Base-by-base conservation (phyloP, 2,329 filamentous ascomycete genomes). In the Diaporthe ampelina region DNA sequence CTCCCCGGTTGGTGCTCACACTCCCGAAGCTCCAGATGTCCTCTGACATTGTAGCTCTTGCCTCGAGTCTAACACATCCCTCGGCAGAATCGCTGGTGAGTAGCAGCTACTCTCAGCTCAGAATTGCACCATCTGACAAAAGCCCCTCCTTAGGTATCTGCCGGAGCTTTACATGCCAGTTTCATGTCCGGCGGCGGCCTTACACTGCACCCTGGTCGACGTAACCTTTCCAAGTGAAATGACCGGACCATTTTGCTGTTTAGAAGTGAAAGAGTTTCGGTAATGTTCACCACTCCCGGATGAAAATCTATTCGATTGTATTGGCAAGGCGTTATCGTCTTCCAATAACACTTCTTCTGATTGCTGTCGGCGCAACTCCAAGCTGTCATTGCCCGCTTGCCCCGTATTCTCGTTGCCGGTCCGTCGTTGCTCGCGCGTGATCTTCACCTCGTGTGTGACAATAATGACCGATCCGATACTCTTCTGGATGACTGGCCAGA, bases 381-480 rank as follows among this genome's bases (percentile, higher is more conserved):
- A 5, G 9, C 24, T 35, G n/a, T 54, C 45, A 26, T 37, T 52
- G 63, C 32, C 29, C 19, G 24, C 4, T 29, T 63, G 37, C 17
- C 45, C 45, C 8, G 13, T 26, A 43, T 24, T 52, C 13, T 48
- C 63, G 19, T 52, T n/a, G 45, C 21, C 29, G 29, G 45, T n/a
- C 45, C 43, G 45, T 40, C 45, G 63, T 26, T n/a, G 54, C 32
- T 74, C 67, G 26, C 54, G 73, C 37, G 73, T 74, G 24, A 74
- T 61, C 43, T 71, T 70, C 56, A 74, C 54, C 67, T 74, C 73
- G 15, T 71, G 68, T 5, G 73, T 74, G 57, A 74, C 73, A 73
- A 83, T 82, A 73, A 84, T 83, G 40, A 74, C 77, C 37, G 70
- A 65, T 67, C 78, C 79, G 48, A 82, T 58, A 11, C 73, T 75